Percentiles rank a stretch among this genome's conserved stretches.
Evolutionary conservation across 1,139 yeast species (phyloP).

Genomic region (Magnusiomyces tetraspermus): DNA sequence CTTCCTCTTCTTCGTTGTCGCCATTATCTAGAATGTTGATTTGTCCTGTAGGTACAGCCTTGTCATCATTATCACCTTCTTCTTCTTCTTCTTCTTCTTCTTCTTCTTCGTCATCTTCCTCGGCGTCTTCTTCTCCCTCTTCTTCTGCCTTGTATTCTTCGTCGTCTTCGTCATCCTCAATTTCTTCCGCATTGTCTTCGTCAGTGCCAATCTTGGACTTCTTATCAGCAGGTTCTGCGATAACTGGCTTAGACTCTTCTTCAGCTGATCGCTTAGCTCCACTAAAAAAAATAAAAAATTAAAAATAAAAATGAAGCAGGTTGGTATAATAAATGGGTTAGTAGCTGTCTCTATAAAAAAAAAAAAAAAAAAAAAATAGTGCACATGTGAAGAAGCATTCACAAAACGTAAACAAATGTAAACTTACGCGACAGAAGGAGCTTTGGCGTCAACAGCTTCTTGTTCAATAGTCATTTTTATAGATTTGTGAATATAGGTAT

Average conservation of each 20-base stretch:
- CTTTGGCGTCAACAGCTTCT: background rate
- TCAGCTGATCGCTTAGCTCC: constrained; percentile 3
- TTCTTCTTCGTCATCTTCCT: background rate
- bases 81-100: background rate
- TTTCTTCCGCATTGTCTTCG: background rate
- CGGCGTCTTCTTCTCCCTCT: constrained; percentile 1
- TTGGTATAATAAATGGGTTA: too few species aligned
- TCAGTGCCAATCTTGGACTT: background rate
- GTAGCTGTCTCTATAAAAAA: too few species aligned
- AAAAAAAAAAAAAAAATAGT: too few species aligned
- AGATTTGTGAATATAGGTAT: background rate
- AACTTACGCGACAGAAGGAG: constrained; percentile 5
- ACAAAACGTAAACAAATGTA: background rate
- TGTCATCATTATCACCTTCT: background rate
- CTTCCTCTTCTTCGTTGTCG: background rate
- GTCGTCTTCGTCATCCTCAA: background rate
- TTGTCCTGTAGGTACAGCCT: background rate
- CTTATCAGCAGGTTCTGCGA: background rate
- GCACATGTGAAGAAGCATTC: too few species aligned
- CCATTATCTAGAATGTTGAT: background rate
- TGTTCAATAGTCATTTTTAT: constrained; percentile 5
- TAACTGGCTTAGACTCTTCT: background rate
- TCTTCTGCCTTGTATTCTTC: background rate
- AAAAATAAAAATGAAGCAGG: too few species aligned
- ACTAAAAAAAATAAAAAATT: too few species aligned